Base-by-base conservation (phyloP, 2,329 filamentous ascomycete species). In the Podosphaera xanthii region DNA sequence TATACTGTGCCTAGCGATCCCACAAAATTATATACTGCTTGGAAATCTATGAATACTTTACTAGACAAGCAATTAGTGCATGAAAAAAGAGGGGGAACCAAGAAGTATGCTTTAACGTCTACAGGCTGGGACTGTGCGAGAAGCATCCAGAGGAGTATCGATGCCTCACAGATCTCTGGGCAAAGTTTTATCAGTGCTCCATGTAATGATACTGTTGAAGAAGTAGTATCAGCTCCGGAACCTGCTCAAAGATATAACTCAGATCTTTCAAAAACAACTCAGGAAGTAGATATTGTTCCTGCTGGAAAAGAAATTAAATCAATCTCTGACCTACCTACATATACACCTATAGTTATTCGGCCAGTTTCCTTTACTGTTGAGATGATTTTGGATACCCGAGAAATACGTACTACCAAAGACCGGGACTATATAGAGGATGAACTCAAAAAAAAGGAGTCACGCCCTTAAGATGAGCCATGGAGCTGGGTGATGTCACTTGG, bases 41-140 rank as follows among this genome's bases (percentile, higher is more conserved):
- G 86, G 86, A 84, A 79, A 65, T 88, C 86, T 1, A 89, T 91
- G 77, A 87, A 86, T 67, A 87, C 83, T 0, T 71, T 92, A 38
- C 64, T 82, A 4, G 75, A 81, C 59, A 88, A 90, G 67, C 84
- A 88, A 60, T 72, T 90, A 2, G 84, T 90, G 0, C 82, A 81
- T 60, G 82, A 86, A 54, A 60, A 50, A 64, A 80, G 80, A 58
- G 83, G 85, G 0, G 76, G 83, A 12, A 86, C 85, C 0, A 78
- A 81, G 61, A 80, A 77, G 63, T 92, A 89, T 67, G 74, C 76
- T 1, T 71, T 92, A 42, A 87, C 86, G 0, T 85, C 90, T 38
- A 83, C 87, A 61, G 87, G 87, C 2, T 86, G 84, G 82, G 83
- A 87, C 57, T 80, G 86, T 58, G 85, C 82, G 0, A 78, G 75